These are phyloP conservation scores for Aspergillus sp. DNA, from an alignment of 2,329 filamentous ascomycete species.

Conservation along the genomic window DNA sequence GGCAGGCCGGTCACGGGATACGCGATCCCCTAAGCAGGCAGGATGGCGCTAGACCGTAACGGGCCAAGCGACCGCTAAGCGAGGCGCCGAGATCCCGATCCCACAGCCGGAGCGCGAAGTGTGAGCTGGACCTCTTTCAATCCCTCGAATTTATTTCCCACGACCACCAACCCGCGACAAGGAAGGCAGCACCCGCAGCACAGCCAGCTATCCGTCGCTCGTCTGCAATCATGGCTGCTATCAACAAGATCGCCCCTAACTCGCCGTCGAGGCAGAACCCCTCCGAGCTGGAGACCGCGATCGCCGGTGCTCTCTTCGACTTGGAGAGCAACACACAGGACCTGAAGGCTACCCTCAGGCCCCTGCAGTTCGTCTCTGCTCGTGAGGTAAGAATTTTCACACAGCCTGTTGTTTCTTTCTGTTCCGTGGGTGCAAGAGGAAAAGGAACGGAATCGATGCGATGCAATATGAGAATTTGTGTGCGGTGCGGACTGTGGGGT, in stretches of 20 bases:
- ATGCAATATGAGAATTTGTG: not conserved
- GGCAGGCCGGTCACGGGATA: slow-evolving; percentile 32
- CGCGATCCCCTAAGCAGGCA: slow-evolving; percentile 24
- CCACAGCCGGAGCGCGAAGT: slow-evolving; percentile 20
- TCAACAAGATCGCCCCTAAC: slow-evolving; percentile 99
- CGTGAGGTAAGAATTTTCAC: slow-evolving; percentile 78
- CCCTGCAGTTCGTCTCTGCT: slow-evolving; percentile 98
- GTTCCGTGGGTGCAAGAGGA: not conserved
- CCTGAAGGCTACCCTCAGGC: slow-evolving; percentile 92
- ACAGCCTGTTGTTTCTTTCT: not conserved
- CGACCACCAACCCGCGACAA: slow-evolving; percentile 33
- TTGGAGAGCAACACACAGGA: slow-evolving; percentile 99
- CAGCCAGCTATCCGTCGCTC: slow-evolving; percentile 40
- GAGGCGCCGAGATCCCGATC: slow-evolving; percentile 30
- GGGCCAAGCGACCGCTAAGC: slow-evolving; percentile 33
- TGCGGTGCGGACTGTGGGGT: not conserved
- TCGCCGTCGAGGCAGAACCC: slow-evolving; percentile 94
- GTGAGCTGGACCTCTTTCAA: slow-evolving; percentile 5
- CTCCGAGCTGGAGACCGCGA: slow-evolving; percentile 95
- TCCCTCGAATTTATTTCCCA: slow-evolving; percentile 24
- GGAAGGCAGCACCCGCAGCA: slow-evolving; percentile 36
- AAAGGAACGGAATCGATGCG: not conserved
- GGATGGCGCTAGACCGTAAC: slow-evolving; percentile 20
- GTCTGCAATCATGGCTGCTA: slow-evolving; percentile 65
- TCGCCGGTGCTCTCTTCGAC: slow-evolving; percentile 96